Conservation (phyloP, 2,329 filamentous ascomycete genomes). For the Nannizziopsis barbatae region DNA sequence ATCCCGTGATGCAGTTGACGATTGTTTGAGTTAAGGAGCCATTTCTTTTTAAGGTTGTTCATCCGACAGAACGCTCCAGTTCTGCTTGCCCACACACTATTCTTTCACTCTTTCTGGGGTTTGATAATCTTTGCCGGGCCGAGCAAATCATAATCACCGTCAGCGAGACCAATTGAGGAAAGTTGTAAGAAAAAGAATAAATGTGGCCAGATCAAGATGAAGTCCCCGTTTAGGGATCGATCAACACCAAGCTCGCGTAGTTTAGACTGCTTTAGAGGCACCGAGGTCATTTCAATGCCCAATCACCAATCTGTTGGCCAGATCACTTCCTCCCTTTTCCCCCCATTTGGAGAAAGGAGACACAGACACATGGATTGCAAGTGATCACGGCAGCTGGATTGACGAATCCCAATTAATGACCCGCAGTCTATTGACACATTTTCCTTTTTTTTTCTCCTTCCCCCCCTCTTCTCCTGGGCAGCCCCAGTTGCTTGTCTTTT, state of each 20-base stretch:
- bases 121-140: neutral
- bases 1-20: constrained; percentile 4
- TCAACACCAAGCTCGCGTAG: constrained; percentile 1
- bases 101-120: neutral
- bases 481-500: constrained; percentile 1
- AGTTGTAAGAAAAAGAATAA: neutral
- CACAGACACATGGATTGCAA: constrained; percentile 9
- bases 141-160: neutral
- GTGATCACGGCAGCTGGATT: constrained; percentile 7
- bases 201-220: neutral
- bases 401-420: constrained; percentile 7
- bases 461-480: too few species aligned
- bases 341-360: constrained; percentile 3
- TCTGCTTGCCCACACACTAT: neutral
- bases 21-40: neutral
- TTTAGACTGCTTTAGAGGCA: neutral
- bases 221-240: constrained; percentile 7
- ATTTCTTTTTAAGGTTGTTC: constrained; percentile 1
- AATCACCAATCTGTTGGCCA: neutral
- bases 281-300: constrained; percentile 2
- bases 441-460: neutral
- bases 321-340: neutral
- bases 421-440: neutral
- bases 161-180: neutral
- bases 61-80: neutral